A percentile compares a stretch with the other conserved stretches of the same genome.
Conservation (phyloP, 805 yeast species). For the Pichia ethanolica region DNA sequence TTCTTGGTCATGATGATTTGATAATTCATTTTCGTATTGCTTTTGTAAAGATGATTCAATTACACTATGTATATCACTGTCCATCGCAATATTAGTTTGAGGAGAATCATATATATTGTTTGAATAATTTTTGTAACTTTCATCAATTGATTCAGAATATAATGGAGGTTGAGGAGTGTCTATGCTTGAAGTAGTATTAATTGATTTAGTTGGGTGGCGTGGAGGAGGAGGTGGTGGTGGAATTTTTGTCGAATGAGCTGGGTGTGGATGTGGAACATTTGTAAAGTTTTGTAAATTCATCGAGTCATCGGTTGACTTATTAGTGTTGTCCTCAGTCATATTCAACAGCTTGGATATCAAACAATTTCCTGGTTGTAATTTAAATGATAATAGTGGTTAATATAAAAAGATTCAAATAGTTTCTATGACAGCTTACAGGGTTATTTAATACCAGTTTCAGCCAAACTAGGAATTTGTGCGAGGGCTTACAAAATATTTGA, state of each 20-base stretch:
- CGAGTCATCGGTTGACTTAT: background rate
- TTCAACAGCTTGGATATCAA: background rate
- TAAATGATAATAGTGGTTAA: too few relatives aligned
- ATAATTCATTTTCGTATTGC: too few relatives aligned
- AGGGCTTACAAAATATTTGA: too few relatives aligned
- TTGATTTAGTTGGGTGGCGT: background rate
- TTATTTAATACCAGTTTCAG: too few relatives aligned
- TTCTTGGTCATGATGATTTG: conserved; percentile 4
- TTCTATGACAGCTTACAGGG: too few relatives aligned
- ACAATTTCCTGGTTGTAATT: too few relatives aligned
- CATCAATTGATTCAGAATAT: background rate
- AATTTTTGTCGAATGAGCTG: background rate
- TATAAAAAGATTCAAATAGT: too few relatives aligned
- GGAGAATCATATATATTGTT: background rate
- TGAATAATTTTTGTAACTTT: background rate
- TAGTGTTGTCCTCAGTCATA: background rate
- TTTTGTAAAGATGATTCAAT: too few relatives aligned
- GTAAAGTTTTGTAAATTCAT: background rate
- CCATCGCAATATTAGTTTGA: conserved; percentile 9
- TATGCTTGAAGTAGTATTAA: background rate
- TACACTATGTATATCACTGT: conserved; percentile 14
- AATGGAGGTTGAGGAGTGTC: background rate
- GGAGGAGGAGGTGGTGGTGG: conserved; percentile 6
- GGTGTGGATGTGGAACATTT: background rate
- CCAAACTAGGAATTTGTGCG: too few relatives aligned